Conservation (phyloP, 768 basidiomycete species). For the Stropharia rugosoannulata region DNA sequence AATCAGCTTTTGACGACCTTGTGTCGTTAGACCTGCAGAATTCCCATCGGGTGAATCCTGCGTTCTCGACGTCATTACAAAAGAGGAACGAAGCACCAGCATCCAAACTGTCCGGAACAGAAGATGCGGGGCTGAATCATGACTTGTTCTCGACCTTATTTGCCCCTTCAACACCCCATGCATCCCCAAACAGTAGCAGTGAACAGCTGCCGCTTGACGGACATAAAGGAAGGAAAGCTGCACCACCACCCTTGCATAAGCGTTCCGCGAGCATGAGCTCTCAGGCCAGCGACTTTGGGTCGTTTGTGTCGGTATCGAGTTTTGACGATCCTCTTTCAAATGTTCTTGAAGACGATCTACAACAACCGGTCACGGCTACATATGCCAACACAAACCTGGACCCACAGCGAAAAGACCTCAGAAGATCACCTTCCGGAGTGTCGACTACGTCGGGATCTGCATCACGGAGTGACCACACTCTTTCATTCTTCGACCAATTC, state of each 20-base stretch:
- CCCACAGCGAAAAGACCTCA: neutral
- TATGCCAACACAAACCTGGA: conserved; percentile 3
- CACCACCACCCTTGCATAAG: conserved; percentile 9
- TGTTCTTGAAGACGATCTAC: conserved; percentile 7
- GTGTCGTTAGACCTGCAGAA: too few species aligned
- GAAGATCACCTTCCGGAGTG: conserved; percentile 1
- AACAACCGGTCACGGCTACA: conserved; percentile 1
- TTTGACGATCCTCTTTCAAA: conserved; percentile 49
- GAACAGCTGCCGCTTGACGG: neutral
- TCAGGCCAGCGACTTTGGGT: conserved; percentile 54
- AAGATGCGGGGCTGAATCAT: neutral
- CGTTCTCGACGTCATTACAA: neutral
- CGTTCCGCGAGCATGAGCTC: conserved; percentile 22
- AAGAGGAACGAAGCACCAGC: neutral
- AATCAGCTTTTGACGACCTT: too few species aligned
- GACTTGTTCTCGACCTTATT: neutral
- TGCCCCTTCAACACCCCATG: too few species aligned
- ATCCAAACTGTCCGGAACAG: neutral
- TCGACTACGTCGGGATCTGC: neutral
- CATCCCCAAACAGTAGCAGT: too few species aligned
- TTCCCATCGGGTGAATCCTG: neutral
- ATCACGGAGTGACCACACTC: conserved; percentile 26
- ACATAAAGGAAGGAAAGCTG: neutral
- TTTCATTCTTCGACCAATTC: conserved; percentile 62
- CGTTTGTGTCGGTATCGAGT: conserved; percentile 57